These are phyloP conservation scores for Rhododendron mucronatum DNA, from an alignment of 148 eudicot genomes.

Conservation along the genomic window DNA sequence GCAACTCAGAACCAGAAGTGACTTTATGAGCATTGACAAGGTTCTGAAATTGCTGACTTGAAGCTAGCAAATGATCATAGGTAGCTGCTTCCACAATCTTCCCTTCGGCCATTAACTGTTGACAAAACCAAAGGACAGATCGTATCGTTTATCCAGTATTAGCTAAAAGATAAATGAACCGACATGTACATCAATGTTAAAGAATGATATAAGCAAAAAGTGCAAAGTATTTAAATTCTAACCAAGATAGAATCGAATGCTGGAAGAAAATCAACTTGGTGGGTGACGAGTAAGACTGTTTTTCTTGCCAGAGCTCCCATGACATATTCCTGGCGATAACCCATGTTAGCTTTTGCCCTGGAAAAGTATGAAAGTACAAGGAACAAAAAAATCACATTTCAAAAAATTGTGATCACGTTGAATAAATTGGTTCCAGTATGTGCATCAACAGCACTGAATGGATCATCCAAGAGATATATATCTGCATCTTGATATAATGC, in stretches of 20 bases:
- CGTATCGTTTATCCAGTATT: not conserved
- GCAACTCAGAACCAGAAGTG: conserved; percentile 2
- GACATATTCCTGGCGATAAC: conserved; percentile 45
- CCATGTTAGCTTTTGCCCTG: not conserved
- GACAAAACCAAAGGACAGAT: not conserved
- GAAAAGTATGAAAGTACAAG: not conserved
- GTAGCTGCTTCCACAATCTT: conserved; percentile 36
- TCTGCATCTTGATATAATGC: conserved; percentile 60
- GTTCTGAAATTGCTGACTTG: conserved; percentile 27
- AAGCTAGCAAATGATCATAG: conserved; percentile 31
- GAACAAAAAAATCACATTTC: not conserved
- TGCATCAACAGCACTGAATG: conserved; percentile 80
- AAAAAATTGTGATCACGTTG: conserved; percentile 25
- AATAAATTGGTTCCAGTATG: conserved; percentile 59
- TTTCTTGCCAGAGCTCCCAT: conserved; percentile 53
- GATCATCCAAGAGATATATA: conserved; percentile 61
- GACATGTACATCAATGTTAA: not conserved
- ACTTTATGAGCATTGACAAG: conserved; percentile 41
- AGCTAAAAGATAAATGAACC: not conserved
- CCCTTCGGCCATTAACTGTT: conserved; percentile 47
- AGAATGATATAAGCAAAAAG: not conserved
- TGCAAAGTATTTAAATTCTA: not conserved
- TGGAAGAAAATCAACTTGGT: conserved; percentile 69
- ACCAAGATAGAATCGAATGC: conserved; percentile 53
- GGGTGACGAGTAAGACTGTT: conserved; percentile 61